Conservation (phyloP, 2,329 filamentous ascomycete genomes). For the Penicillium sp. region DNA sequence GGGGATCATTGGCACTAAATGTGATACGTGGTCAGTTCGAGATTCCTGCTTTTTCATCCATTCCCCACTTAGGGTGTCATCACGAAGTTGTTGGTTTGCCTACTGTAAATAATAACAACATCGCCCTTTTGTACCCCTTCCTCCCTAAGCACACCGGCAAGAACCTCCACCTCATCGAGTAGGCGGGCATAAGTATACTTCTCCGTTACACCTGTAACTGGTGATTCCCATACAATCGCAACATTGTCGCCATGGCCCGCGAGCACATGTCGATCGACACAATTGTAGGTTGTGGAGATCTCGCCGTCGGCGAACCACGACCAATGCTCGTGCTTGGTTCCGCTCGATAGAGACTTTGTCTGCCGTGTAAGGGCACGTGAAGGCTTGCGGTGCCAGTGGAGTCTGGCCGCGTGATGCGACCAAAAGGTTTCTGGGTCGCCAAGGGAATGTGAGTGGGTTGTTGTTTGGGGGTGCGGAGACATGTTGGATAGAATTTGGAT, state of each 20-base stretch:
- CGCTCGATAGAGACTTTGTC: constrained; percentile 61
- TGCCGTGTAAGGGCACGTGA: constrained; percentile 58
- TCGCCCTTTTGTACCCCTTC: constrained; percentile 80
- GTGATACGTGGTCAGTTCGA: neutral
- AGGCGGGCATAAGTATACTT: constrained; percentile 72
- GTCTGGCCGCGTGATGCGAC: constrained; percentile 67
- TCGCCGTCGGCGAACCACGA: constrained; percentile 86
- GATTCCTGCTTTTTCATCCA: neutral
- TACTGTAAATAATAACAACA: constrained; percentile 86
- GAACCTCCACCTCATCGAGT: constrained; percentile 73
- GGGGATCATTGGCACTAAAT: constrained; percentile 87
- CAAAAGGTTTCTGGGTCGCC: constrained; percentile 71
- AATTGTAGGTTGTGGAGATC: constrained; percentile 90
- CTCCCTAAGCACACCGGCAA: constrained; percentile 78
- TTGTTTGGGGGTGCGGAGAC: constrained; percentile 46
- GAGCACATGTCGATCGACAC: constrained; percentile 82
- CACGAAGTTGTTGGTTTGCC: constrained; percentile 26
- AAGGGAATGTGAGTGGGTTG: constrained; percentile 59
- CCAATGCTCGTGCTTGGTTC: constrained; percentile 71
- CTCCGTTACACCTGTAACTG: constrained; percentile 71
- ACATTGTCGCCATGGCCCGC: constrained; percentile 69
- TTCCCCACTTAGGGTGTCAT: neutral
- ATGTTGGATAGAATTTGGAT: neutral
- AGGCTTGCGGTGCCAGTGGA: constrained; percentile 80
- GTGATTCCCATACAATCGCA: constrained; percentile 85